A percentile compares a stretch with the other conserved stretches of the same genome.
phyloP scores from a whole-genome alignment of 2,329 filamentous ascomycete species.

The Trichoderma harzianum region DNA sequence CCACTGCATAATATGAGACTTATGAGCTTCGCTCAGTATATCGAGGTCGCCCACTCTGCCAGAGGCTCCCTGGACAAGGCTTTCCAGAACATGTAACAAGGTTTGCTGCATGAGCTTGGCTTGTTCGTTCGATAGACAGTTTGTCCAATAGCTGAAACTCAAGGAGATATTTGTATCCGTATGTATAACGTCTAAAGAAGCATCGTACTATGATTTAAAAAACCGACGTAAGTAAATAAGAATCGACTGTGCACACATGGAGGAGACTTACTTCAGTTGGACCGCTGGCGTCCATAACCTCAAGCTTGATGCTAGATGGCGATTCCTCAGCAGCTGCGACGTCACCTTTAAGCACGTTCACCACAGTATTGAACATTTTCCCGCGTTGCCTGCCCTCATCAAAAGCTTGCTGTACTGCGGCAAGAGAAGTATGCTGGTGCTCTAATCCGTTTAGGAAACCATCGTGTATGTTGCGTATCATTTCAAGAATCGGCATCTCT shows the following conservation, averaged over 20 bases:
- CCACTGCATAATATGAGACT: background rate
- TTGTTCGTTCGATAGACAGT: background rate
- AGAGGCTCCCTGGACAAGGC: background rate
- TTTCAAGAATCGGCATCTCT: background rate
- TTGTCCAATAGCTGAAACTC: background rate
- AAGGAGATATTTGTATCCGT: background rate
- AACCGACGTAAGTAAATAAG: background rate
- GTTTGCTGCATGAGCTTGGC: background rate
- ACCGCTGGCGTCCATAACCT: background rate
- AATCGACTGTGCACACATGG: background rate
- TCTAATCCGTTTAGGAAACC: background rate
- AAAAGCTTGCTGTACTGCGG: background rate
- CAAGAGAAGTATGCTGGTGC: background rate
- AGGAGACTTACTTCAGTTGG: background rate
- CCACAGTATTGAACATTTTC: background rate
- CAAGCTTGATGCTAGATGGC: background rate
- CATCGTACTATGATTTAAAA: background rate
- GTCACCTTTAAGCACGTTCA: background rate
- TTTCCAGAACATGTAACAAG: background rate
- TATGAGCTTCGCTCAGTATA: background rate
- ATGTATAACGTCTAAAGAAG: background rate
- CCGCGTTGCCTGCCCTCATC: background rate
- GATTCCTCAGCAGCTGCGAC: background rate
- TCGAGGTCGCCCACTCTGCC: background rate
- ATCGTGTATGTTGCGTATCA: background rate